Evolutionary conservation across 805 yeast species (phyloP).

Genomic region (Cyberlindnera veronae): DNA sequence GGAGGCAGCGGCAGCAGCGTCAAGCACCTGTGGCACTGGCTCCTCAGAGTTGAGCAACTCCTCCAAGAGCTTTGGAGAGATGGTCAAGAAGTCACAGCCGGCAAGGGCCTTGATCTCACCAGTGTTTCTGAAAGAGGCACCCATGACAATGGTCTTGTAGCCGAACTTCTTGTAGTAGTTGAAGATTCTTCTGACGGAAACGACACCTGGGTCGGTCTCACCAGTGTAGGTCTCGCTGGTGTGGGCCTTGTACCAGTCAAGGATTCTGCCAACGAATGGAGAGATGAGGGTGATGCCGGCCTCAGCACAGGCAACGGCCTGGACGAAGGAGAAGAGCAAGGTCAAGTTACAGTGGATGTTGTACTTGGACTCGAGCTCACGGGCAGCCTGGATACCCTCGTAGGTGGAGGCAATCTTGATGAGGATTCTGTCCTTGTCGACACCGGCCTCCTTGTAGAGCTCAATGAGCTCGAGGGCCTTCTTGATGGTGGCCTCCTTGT

Average conservation of each 20-base stretch:
- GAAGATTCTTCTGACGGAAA: slow-evolving; percentile 82
- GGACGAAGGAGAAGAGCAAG: slow-evolving; percentile 87
- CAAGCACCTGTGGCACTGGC: slow-evolving; percentile 77
- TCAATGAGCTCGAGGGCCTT: slow-evolving; percentile 91
- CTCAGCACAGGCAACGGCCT: slow-evolving; percentile 99
- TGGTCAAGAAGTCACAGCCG: slow-evolving; percentile 95
- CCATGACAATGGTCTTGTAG: slow-evolving; percentile 98
- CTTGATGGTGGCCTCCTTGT: slow-evolving; percentile 88
- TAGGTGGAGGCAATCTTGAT: slow-evolving; percentile 97
- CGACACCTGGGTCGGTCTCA: slow-evolving; percentile 93
- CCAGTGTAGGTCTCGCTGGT: slow-evolving; percentile 84
- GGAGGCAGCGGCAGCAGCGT: slow-evolving; percentile 58
- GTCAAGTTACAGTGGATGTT: slow-evolving; percentile 95
- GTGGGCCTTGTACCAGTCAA: slow-evolving; percentile 95
- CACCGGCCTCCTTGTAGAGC: slow-evolving; percentile 82
- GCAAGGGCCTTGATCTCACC: slow-evolving; percentile 96
- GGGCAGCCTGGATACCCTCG: slow-evolving; percentile 99
- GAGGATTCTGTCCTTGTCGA: slow-evolving; percentile 82
- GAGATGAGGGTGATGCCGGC: slow-evolving; percentile 94
- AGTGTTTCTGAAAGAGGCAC: slow-evolving; percentile 98
- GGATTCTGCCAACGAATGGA: slow-evolving; percentile 98
- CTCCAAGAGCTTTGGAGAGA: slow-evolving; percentile 89
- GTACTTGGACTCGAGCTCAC: slow-evolving; percentile 86
- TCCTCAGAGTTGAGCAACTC: slow-evolving; percentile 76
- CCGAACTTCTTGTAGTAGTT: slow-evolving; percentile 97